phyloP scores from a whole-genome alignment of 805 yeast genomes.

The Monosporozyma unispora region DNA sequence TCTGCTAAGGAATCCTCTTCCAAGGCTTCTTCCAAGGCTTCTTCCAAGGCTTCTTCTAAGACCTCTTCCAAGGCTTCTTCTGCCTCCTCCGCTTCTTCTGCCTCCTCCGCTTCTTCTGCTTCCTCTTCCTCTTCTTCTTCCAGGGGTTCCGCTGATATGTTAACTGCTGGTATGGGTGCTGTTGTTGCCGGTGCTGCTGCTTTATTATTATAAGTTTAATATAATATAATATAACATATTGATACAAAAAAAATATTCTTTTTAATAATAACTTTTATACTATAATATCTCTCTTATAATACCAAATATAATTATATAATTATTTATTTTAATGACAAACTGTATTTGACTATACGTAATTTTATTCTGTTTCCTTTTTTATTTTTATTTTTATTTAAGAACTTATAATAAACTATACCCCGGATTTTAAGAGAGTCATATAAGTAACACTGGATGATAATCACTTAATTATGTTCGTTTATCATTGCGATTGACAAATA shows the following conservation, averaged over 20 bases:
- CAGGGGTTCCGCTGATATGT: constrained; percentile 9
- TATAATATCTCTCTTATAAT: not conserved
- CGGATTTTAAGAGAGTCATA: too few species aligned
- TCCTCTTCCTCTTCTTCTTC: constrained; percentile 6
- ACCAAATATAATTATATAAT: not conserved
- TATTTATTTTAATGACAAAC: not conserved
- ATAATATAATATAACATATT: not conserved
- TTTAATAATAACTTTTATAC: not conserved
- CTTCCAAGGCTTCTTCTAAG: constrained; percentile 6
- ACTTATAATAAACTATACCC: too few species aligned
- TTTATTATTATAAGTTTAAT: constrained; percentile 11
- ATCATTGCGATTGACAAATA: too few species aligned
- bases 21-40: constrained; percentile 6
- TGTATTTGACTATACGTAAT: not conserved
- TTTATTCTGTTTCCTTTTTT: not conserved
- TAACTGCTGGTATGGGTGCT: constrained; percentile 13
- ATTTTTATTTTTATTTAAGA: not conserved
- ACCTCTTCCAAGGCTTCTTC: constrained; percentile 9
- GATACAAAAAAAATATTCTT: constrained; percentile 1
- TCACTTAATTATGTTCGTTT: too few species aligned
- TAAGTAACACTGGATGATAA: too few species aligned
- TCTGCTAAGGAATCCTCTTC: constrained; percentile 7
- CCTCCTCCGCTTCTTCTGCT: constrained; percentile 8
- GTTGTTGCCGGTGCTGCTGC: constrained; percentile 17
- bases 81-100: constrained; percentile 6